phyloP scores from a whole-genome alignment of 139 green algal species.

The Bryopsis sp. region DNA sequence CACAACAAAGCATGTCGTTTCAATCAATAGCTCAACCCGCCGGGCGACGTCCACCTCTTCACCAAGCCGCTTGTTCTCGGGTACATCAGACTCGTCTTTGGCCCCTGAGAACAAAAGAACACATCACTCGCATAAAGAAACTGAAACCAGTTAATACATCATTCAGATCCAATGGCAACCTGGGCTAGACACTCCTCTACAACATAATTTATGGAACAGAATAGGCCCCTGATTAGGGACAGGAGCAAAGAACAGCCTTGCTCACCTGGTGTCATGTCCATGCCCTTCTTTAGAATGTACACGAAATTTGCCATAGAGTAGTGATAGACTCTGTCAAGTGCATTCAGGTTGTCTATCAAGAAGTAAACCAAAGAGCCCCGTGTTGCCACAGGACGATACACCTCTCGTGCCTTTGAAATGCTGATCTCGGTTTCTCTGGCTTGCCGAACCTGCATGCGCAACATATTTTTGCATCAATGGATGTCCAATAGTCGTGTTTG shows the following conservation, averaged over 20 bases:
- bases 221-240: no score
- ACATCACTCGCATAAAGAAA: no score
- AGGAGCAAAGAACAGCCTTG: no score
- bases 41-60: constrained; percentile 44
- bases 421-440: constrained; percentile 59
- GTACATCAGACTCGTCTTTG: constrained; percentile 45
- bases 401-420: constrained; percentile 68
- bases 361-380: constrained; percentile 82
- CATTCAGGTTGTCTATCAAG: constrained; percentile 76
- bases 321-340: constrained; percentile 80
- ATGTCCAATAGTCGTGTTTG: no score
- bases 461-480: neutral
- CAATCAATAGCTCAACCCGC: constrained; percentile 67
- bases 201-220: no score
- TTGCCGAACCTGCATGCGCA: constrained; percentile 36
- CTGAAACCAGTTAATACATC: no score
- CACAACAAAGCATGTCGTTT: constrained; percentile 52
- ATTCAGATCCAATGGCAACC: no score
- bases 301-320: constrained; percentile 92
- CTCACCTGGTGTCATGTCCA: constrained; percentile 63
- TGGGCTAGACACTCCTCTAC: no score
- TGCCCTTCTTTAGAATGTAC: constrained; percentile 69
- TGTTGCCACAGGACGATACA: constrained; percentile 70
- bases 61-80: constrained; percentile 22
- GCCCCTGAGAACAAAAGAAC: no score